Conservation (phyloP, 768 basidiomycete species). For the Lentinula edodes region DNA sequence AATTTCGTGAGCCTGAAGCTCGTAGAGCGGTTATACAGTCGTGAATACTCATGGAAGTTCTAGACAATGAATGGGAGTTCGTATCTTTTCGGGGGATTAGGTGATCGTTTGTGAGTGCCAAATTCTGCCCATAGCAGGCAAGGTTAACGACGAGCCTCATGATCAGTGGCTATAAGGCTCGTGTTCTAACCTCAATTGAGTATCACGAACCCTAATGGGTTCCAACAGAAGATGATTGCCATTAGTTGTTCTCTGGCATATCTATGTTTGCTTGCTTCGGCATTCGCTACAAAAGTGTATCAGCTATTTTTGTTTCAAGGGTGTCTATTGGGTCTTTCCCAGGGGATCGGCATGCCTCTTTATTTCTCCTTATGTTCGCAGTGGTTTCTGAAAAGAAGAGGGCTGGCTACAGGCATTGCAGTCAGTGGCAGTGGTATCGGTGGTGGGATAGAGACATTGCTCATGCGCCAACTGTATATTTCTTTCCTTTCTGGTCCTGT, state of each 20-base stretch:
- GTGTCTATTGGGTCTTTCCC: constrained; percentile 11
- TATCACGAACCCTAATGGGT: neutral
- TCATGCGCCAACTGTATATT: constrained; percentile 16
- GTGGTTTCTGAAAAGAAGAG: constrained; percentile 26
- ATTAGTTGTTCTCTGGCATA: constrained; percentile 21
- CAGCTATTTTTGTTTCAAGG: constrained; percentile 27
- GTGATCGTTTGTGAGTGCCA: constrained; percentile 23
- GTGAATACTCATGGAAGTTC: neutral
- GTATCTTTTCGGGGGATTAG: constrained; percentile 25
- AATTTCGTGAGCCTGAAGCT: neutral
- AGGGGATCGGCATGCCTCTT: constrained; percentile 19
- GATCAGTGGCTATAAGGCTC: constrained; percentile 16
- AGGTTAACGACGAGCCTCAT: neutral
- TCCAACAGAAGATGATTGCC: constrained; percentile 21
- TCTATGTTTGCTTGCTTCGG: constrained; percentile 21
- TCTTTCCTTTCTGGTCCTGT: neutral
- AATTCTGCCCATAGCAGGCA: neutral
- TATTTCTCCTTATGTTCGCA: constrained; percentile 28
- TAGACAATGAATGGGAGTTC: constrained; percentile 21
- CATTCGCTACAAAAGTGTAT: constrained; percentile 23
- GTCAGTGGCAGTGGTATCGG: constrained; percentile 26
- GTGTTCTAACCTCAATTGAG: neutral
- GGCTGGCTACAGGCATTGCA: constrained; percentile 28
- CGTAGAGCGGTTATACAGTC: neutral
- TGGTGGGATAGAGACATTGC: constrained; percentile 18